Conservation (phyloP, 805 yeast genomes). For the Diddensiella caesifluorescens region DNA sequence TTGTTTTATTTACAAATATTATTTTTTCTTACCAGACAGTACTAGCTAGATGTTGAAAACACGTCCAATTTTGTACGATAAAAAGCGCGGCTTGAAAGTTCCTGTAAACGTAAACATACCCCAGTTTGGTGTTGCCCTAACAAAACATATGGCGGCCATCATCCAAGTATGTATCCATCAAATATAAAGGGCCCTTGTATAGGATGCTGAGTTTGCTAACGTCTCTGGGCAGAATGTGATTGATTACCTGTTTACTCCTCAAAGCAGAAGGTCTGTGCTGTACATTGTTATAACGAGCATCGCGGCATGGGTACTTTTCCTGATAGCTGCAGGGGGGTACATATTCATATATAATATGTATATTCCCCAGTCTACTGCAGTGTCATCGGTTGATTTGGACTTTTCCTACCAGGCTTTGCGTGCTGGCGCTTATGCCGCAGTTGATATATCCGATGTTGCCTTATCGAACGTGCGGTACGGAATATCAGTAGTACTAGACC, state of each 20-base stretch:
- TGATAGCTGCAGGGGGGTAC: conserved; percentile 21
- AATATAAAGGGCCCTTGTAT: no score
- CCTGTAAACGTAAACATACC: no score
- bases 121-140: no score
- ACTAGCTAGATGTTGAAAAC: no score
- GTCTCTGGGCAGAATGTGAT: conserved; percentile 4
- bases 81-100: no score
- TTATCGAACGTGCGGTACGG: conserved; percentile 25
- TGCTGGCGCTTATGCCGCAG: conserved; percentile 16
- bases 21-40: no score
- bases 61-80: no score
- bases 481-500: conserved; percentile 25
- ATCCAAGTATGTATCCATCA: no score
- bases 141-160: no score
- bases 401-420: conserved; percentile 14
- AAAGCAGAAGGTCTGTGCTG: conserved; percentile 10
- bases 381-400: conserved; percentile 19
- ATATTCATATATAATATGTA: conserved; percentile 19
- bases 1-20: no score
- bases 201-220: no score
- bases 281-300: conserved; percentile 13
- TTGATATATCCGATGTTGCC: conserved; percentile 13
- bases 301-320: conserved; percentile 15
- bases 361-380: conserved; percentile 21
- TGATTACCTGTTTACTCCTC: conserved; percentile 10